Evolutionary conservation across 345 rosid genomes (phyloP).

Genomic region (Bruguiera sexangula): DNA sequence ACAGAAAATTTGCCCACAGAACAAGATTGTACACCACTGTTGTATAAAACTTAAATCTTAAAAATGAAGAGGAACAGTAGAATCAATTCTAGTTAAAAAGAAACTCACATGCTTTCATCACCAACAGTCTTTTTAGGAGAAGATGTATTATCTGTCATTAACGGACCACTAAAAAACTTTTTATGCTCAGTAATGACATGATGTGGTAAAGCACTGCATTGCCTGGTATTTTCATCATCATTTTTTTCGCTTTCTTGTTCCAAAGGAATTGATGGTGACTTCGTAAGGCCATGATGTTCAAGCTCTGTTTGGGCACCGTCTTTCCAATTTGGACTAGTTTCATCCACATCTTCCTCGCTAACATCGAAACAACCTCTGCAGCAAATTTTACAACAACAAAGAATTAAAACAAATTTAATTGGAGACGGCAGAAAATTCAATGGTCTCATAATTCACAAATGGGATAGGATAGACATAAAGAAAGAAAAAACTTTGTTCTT

Average conservation of each 20-base stretch:
- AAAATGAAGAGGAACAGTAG: not conserved
- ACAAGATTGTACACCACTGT: not conserved
- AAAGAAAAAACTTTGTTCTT: not conserved
- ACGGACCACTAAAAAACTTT: slow-evolving; percentile 52
- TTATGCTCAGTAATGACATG: slow-evolving; percentile 48
- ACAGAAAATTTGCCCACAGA: not conserved
- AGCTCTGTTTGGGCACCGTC: slow-evolving; percentile 33
- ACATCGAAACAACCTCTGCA: slow-evolving; percentile 90
- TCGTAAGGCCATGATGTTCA: slow-evolving; percentile 42
- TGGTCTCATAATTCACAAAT: not conserved
- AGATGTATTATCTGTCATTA: slow-evolving; percentile 44
- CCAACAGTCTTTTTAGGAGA: slow-evolving; percentile 48
- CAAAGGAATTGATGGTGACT: slow-evolving; percentile 34
- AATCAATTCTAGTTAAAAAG: slow-evolving; percentile 7
- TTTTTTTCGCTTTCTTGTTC: slow-evolving; percentile 39
- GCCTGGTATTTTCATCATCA: slow-evolving; percentile 46
- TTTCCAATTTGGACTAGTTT: slow-evolving; percentile 55
- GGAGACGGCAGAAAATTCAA: not conserved
- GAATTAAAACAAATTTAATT: too few relatives aligned
- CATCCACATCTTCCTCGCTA: slow-evolving; percentile 58
- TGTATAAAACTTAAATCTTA: not conserved
- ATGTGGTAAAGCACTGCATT: slow-evolving; percentile 42
- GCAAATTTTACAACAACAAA: slow-evolving; percentile 7
- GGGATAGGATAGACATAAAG: not conserved
- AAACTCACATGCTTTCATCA: slow-evolving; percentile 64